Evolutionary conservation across 1,284 basidiomycete species (phyloP), one percentile per base, ranked within the genome.

Genomic region (Taiwanofungus camphoratus): DNA sequence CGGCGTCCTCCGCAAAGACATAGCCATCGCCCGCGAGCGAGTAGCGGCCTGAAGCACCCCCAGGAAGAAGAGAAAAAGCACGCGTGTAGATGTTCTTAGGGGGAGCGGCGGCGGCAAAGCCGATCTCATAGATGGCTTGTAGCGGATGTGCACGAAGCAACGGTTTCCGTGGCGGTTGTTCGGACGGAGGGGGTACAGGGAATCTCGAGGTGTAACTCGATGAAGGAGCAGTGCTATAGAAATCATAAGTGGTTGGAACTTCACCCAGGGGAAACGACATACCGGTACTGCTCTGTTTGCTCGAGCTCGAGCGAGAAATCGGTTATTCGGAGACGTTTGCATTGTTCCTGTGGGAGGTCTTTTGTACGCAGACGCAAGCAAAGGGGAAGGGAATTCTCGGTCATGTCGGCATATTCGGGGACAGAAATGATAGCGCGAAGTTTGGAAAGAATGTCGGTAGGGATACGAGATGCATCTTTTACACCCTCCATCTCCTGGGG

Each of bases 271-370:
- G 9, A 2, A 23, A 12, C 44, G 21, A 59, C 74, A 41, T 52
- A 87, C 85, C 80, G 71, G 60, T 73, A 81, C 42, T 70, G 68
- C 54, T 89, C 87, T 26, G 65, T 62, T 50, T 89, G 87, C 35
- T 74, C 59, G 13, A 86, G 51, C 39, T 79, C 69, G 4, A 82
- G 58, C 3, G 66, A 60, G 52, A 88, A 75, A 7, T 70, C 71
- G 23, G 69, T 65, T 13, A 87, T 52, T 43, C 73, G 73, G 11
- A 90, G 57, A 31, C 68, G 68, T 49, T 69, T 63, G 54, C 74
- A 70, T 33, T 79, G 66, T 4, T 60, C 63, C 27, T 62, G 60
- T 0, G 68, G 56, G 41, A 85, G 55, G 36, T 67, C 70, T 44
- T 73, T 68, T 9, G 76, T 73, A n/a, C 80, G 74, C 33, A 90